Evolutionary conservation across 495 filamentous ascomycete genomes (phyloP), one percentile per base, ranked within the genome.

Genomic region (Penicillium nucicola): DNA sequence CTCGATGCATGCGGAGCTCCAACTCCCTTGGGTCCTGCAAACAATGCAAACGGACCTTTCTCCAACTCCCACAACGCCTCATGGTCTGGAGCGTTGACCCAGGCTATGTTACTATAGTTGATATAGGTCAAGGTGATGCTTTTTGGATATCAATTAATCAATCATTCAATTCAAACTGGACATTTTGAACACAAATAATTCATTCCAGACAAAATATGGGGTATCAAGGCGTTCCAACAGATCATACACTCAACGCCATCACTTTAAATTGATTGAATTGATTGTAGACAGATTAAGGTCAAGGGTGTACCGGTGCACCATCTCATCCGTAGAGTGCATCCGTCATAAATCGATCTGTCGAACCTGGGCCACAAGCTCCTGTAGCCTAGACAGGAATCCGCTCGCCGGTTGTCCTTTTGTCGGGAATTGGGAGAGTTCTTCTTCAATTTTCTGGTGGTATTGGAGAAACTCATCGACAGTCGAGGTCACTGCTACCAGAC

Each of bases 401-500:
- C 62, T 72, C 55, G 72, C 72, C 46, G 66, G 30, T 40, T 70
- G 62, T 8, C 45, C 55, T 28, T 61, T 55, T 14, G 55, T 36
- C 6, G 68, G 64, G 11, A 48, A 42, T 15, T 55, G 30, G 14
- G 56, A 46, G 15, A 56, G 49, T 31, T 68, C 69, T 23, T 65
- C 62, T 53, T 95, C 92, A 33, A 91, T 87, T 56, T 83, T 83
- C 59, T 81, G 77, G 62, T 96, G 80, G 65, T 90, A 84, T 32
- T 77, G 73, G 51, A 95, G 78, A 52, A 98, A 98, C 58, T 96
- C 90, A 48, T 87, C 83, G 17, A 96, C 81, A 5, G 86, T 87
- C n/a, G 82, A 80, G n/a, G 93, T 62, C 17, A 96, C 66, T 14
- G 80, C 68, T 12, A 74, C 64, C 3, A 96, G 68, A 11, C 73